Base-by-base conservation (phyloP, 192 early-diverging fungal genomes). In the Chytriomyces sp. region DNA sequence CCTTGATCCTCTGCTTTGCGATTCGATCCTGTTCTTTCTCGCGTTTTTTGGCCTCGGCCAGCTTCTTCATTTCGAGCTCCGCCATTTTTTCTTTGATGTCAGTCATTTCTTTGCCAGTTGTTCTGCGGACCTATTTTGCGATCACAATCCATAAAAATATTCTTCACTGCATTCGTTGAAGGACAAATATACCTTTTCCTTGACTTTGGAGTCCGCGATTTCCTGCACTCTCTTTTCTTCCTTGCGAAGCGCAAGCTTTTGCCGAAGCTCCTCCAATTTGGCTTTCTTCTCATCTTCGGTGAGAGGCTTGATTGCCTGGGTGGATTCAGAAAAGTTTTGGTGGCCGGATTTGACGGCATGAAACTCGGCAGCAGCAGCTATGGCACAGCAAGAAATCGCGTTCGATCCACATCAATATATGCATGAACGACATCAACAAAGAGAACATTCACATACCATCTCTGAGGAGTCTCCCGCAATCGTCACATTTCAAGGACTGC, bases 1-100 rank as follows among this genome's bases (percentile, higher is more conserved):
- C 89, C 68, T 89, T 91, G 67, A 96, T 91, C 69, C 88, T 88
- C n/a, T 83, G 89, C 64, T 90, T 91, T 3, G 93, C 93, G n/a
- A 81, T 60, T 49, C 82, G 87, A 16, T 96, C 94, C 24, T 89
- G 85, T 61, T 93, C 93, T 82, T 96, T 95, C 73, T 96, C 93
- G 62, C 84, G 81, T 75, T 87, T 89, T 78, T 92, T 92, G 5
- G 77, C 83, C 68, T 91, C 90, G 9, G 92, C 81, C 0, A 87
- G 80, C 76, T 93, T 93, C 65, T 91, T 86, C 83, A 96, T 90
- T 69, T 95, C 92, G 68, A 86, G 82, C 75, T 92, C 91, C 62
- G 92, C 86, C 28, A 92, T 50, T 74, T 88, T 85, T 46, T 91
- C 92, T 77, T 91, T 91, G 8, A 89, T 83, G 7, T 87, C 87